Conservation (phyloP, 441 rosid genomes). For the Adansonia gregorii region DNA sequence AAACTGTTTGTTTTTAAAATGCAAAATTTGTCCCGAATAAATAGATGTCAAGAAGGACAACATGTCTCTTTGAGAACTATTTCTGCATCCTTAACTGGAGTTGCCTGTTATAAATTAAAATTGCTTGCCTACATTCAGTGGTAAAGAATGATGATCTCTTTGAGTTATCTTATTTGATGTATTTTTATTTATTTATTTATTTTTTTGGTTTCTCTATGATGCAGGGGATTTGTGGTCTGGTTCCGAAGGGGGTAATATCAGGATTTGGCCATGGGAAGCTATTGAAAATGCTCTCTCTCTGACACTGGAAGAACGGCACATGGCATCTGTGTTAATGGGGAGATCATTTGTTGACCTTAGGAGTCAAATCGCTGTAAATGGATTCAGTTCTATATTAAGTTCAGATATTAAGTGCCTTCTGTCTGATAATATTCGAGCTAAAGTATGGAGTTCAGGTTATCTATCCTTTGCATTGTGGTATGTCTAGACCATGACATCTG, state of each 20-base stretch:
- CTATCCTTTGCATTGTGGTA: constrained; percentile 66
- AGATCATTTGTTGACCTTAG: constrained; percentile 67
- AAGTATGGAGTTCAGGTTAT: constrained; percentile 64
- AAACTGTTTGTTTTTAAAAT: not conserved
- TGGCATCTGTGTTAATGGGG: constrained; percentile 52
- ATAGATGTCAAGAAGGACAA: not conserved
- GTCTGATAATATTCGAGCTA: constrained; percentile 59
- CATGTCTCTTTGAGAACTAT: not conserved
- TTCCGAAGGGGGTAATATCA: constrained; percentile 65
- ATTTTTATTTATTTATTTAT: not conserved
- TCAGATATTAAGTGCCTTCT: constrained; percentile 59
- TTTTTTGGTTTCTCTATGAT: constrained; percentile 24
- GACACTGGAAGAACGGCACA: constrained; percentile 45
- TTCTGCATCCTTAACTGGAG: not conserved
- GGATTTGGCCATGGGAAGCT: constrained; percentile 70
- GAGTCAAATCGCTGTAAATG: constrained; percentile 48
- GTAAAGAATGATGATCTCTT: constrained; percentile 12
- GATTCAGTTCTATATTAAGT: constrained; percentile 51
- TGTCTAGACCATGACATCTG: constrained; percentile 20
- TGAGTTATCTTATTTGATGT: not conserved
- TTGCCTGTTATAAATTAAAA: not conserved
- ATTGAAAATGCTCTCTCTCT: constrained; percentile 52
- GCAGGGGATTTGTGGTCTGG: constrained; percentile 81
- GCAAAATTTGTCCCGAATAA: not conserved
- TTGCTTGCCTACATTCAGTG: not conserved